A percentile compares a stretch with the other conserved stretches of the same genome.
Conservation (phyloP, 179 eudicot species). For the Silene coronaria region DNA sequence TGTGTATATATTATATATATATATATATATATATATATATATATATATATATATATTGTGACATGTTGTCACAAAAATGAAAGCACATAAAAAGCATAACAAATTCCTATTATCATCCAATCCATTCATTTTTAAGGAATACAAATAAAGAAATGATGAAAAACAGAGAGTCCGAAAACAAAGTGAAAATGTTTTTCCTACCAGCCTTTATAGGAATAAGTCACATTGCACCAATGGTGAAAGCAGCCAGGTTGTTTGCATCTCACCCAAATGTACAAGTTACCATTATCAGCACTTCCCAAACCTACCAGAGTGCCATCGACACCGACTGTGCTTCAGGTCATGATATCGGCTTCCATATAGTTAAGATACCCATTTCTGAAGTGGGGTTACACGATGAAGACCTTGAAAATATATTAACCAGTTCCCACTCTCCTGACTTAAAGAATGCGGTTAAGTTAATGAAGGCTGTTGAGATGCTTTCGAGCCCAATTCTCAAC, state of each 20-base stretch:
- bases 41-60: too few relatives aligned
- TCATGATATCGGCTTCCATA: constrained; percentile 1
- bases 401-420: not conserved
- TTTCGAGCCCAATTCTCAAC: not conserved
- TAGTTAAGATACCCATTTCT: not conserved
- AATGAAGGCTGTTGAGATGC: not conserved
- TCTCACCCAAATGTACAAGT: constrained; percentile 9
- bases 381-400: not conserved
- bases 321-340: not conserved
- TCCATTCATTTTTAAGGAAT: too few relatives aligned
- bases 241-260: constrained; percentile 5
- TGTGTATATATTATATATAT: too few relatives aligned
- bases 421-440: too few relatives aligned
- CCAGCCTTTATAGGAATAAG: not conserved
- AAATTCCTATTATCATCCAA: too few relatives aligned
- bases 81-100: too few relatives aligned
- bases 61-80: too few relatives aligned
- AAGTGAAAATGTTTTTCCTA: not conserved
- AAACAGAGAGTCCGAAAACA: not conserved
- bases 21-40: too few relatives aligned
- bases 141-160: too few relatives aligned
- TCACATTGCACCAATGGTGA: not conserved
- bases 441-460: not conserved
- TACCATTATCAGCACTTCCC: not conserved
- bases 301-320: not conserved